These are phyloP conservation scores for Fusarium guadeloupense DNA, from an alignment of 2,329 filamentous ascomycete genomes.

Conservation along the genomic window DNA sequence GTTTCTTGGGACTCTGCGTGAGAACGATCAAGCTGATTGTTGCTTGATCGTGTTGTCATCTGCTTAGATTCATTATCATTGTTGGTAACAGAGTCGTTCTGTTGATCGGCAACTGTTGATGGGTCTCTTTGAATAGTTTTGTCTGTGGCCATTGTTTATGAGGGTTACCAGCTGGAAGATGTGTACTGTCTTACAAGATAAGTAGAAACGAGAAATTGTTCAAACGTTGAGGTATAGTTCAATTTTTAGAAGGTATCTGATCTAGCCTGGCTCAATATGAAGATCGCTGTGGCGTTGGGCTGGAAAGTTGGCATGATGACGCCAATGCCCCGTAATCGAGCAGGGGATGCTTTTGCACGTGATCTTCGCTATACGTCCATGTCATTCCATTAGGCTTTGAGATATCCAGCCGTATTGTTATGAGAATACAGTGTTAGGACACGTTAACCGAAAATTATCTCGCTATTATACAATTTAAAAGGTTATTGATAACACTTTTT, in stretches of 20 bases:
- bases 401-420: no score
- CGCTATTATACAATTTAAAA: background rate
- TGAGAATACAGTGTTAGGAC: no score
- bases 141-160: background rate
- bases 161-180: accelerated
- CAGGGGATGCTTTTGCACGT: background rate
- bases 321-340: constrained; percentile 4
- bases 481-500: no score
- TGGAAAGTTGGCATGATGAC: constrained; percentile 7
- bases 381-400: background rate
- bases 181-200: accelerated
- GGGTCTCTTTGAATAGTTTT: background rate
- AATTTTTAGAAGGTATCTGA: no score
- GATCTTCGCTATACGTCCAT: background rate
- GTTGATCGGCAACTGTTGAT: background rate
- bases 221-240: no score
- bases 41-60: background rate
- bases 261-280: background rate
- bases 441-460: background rate
- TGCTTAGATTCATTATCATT: background rate
- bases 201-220: no score
- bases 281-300: background rate
- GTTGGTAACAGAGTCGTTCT: background rate
- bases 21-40: background rate
- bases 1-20: background rate